Evolutionary conservation across 805 yeast species (phyloP).

Genomic region (Diddensiella santjacobensis): DNA sequence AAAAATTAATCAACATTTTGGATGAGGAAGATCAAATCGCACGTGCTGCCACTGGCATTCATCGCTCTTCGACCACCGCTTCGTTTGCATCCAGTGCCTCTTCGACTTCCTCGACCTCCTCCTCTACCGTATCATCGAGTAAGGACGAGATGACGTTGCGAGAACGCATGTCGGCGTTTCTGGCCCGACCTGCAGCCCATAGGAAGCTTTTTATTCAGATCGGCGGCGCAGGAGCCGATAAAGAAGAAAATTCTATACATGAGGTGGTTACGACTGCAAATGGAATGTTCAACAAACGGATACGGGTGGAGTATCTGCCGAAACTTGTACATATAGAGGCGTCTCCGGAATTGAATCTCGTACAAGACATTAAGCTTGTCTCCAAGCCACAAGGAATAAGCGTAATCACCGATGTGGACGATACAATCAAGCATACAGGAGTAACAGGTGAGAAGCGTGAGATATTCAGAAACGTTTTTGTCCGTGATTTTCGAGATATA

Average conservation of each 20-base stretch:
- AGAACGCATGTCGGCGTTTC: constrained; percentile 64
- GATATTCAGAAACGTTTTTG: constrained; percentile 71
- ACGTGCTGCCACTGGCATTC: not conserved
- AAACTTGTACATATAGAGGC: constrained; percentile 39
- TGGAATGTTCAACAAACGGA: constrained; percentile 59
- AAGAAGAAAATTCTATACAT: constrained; percentile 28
- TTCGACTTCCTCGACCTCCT: constrained; percentile 21
- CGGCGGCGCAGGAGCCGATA: constrained; percentile 43
- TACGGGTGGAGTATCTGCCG: constrained; percentile 60
- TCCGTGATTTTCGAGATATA: constrained; percentile 63
- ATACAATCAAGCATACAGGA: constrained; percentile 87
- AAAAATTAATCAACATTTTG: constrained; percentile 1
- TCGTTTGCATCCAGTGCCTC: constrained; percentile 3
- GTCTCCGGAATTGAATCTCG: constrained; percentile 41
- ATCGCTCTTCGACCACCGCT: constrained; percentile 1
- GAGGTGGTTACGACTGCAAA: constrained; percentile 49
- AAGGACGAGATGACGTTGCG: constrained; percentile 39
- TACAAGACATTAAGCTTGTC: constrained; percentile 32
- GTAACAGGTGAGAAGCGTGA: constrained; percentile 84
- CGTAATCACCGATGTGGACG: constrained; percentile 89
- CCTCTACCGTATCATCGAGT: constrained; percentile 3
- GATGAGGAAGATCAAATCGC: constrained; percentile 1
- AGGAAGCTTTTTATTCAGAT: constrained; percentile 52
- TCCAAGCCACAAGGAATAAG: constrained; percentile 48
- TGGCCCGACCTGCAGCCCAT: constrained; percentile 61